These are phyloP conservation scores for Geranium incanum DNA, from an alignment of 441 rosid species.

Conservation along the genomic window DNA sequence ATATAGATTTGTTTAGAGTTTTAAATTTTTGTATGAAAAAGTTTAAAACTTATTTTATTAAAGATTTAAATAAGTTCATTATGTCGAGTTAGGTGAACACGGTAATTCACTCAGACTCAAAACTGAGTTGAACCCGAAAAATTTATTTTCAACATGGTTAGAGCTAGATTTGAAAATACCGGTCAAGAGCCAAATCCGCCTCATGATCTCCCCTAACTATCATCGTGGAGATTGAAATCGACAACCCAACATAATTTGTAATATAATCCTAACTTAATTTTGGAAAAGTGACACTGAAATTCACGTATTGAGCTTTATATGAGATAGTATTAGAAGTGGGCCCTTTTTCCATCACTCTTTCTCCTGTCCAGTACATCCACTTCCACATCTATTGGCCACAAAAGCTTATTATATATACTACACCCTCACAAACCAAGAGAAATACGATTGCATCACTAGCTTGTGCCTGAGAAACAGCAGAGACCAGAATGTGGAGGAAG, in stretches of 20 bases:
- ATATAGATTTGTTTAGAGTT: too few species aligned
- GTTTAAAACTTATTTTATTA: too few species aligned
- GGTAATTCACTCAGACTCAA: too few species aligned
- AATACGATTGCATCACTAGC: conserved; percentile 7
- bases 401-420: background rate
- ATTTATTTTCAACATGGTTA: too few species aligned
- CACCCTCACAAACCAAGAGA: conserved; percentile 9
- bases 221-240: conserved; percentile 12
- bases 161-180: conserved; percentile 20
- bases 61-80: too few species aligned
- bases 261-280: too few species aligned
- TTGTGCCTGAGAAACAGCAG: background rate
- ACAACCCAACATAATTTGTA: too few species aligned
- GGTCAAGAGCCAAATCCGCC: conserved; percentile 19
- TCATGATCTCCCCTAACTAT: conserved; percentile 2
- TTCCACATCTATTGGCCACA: background rate
- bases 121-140: too few species aligned
- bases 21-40: too few species aligned
- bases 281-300: too few species aligned
- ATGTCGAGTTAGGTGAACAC: too few species aligned
- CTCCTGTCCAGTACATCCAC: background rate
- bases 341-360: background rate
- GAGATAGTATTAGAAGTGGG: conserved; percentile 4
- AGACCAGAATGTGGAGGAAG: conserved; percentile 30
- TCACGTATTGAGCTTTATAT: too few species aligned